Evolutionary conservation across 345 rosid species (phyloP).

Genomic region (Noccaea caerulescens): DNA sequence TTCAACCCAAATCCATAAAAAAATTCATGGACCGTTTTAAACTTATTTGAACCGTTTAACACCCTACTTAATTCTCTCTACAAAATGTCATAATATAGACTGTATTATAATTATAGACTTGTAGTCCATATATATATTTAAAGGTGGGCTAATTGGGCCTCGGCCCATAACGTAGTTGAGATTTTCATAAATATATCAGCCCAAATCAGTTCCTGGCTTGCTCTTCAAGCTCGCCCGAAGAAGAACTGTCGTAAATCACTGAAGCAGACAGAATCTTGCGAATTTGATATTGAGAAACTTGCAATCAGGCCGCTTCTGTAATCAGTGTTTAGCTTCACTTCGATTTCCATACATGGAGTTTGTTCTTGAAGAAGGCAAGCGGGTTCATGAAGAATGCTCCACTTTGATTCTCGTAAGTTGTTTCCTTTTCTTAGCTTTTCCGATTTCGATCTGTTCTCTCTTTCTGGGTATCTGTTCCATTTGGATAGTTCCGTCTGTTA

Average conservation of each 20-base stretch:
- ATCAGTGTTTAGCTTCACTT: conserved; percentile 9
- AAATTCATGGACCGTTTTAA: too few relatives aligned
- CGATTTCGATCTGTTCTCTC: conserved; percentile 28
- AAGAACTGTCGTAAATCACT: not conserved
- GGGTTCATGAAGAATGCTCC: conserved; percentile 56
- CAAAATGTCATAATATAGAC: too few relatives aligned
- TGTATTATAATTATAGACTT: too few relatives aligned
- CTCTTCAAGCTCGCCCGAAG: conserved; percentile 40
- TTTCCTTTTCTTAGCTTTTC: not conserved
- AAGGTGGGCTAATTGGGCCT: conserved; percentile 17
- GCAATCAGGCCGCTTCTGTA: conserved; percentile 18
- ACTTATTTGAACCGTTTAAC: too few relatives aligned
- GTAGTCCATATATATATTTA: too few relatives aligned
- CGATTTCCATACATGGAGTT: conserved; percentile 57
- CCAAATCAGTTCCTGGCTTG: conserved; percentile 36
- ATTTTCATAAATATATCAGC: conserved; percentile 6
- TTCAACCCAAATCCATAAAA: too few relatives aligned
- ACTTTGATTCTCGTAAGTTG: conserved; percentile 66
- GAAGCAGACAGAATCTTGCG: conserved; percentile 19
- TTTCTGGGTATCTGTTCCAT: not conserved
- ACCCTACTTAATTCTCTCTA: too few relatives aligned
- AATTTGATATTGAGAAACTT: conserved; percentile 18
- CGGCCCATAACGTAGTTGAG: not conserved
- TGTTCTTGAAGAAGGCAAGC: conserved; percentile 61
- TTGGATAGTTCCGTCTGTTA: not conserved